phyloP scores from a whole-genome alignment of 2,329 filamentous ascomycete species.

The Exophiala dermatitidis region DNA sequence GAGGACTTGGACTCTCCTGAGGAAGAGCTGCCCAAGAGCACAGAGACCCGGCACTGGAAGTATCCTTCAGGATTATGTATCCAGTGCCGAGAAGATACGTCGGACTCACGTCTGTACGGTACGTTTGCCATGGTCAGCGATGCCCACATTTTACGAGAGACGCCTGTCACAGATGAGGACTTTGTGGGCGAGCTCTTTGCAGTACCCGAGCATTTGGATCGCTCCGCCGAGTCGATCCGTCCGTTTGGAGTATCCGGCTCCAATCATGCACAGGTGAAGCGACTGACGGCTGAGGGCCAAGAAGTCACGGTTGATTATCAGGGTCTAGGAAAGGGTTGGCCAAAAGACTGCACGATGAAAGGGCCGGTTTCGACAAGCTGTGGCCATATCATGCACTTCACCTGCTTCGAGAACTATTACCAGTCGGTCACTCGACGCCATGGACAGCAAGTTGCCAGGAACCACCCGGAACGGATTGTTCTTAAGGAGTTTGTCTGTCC shows the following conservation, averaged over 20 bases:
- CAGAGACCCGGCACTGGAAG: slow-evolving; percentile 72
- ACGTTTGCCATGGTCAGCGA: slow-evolving; percentile 86
- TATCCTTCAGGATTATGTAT: slow-evolving; percentile 93
- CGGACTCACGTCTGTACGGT: slow-evolving; percentile 80
- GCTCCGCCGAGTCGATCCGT: slow-evolving; percentile 70
- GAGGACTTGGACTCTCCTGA: slow-evolving; percentile 64
- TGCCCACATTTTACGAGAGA: slow-evolving; percentile 79
- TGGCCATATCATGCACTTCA: slow-evolving; percentile 97
- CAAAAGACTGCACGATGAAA: slow-evolving; percentile 55
- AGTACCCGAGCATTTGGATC: slow-evolving; percentile 74
- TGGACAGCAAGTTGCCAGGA: slow-evolving; percentile 82
- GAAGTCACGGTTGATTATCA: slow-evolving; percentile 68
- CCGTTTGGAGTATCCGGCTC: slow-evolving; percentile 88
- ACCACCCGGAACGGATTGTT: slow-evolving; percentile 76
- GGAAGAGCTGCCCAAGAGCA: slow-evolving; percentile 41
- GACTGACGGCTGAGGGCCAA: slow-evolving; percentile 65
- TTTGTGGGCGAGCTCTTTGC: slow-evolving; percentile 75
- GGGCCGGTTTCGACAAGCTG: slow-evolving; percentile 86
- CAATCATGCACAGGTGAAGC: slow-evolving; percentile 70
- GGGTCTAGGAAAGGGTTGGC: slow-evolving; percentile 83
- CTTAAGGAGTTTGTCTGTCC: slow-evolving; percentile 91
- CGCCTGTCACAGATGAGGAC: slow-evolving; percentile 71
- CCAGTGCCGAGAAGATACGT: slow-evolving; percentile 90
- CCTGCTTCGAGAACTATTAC: slow-evolving; percentile 88
- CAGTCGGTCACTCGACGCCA: slow-evolving; percentile 78